Conservation (phyloP, 768 basidiomycete genomes). For the Lactarius deliciosus region DNA sequence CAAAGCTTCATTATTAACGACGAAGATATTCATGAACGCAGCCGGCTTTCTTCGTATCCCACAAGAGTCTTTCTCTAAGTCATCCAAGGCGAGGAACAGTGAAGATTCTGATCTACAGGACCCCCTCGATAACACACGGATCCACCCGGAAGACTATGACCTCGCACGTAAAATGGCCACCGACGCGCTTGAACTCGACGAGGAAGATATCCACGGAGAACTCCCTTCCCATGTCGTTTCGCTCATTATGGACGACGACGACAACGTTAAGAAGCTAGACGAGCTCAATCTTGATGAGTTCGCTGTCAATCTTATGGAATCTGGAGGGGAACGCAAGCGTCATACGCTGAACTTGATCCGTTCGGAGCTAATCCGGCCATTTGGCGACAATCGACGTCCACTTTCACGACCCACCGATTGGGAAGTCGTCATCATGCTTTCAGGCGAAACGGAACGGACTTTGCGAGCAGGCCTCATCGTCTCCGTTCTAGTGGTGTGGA, state of each 20-base stretch:
- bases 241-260: conserved; percentile 78
- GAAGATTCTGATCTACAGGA: conserved; percentile 76
- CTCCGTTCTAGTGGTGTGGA: conserved; percentile 65
- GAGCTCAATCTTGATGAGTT: conserved; percentile 96
- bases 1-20: conserved; percentile 73
- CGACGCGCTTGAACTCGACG: conserved; percentile 95
- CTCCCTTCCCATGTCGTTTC: conserved; percentile 90
- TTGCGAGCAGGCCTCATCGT: conserved; percentile 79
- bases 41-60: conserved; percentile 88
- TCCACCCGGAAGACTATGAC: conserved; percentile 98
- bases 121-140: conserved; percentile 91
- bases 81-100: conserved; percentile 55
- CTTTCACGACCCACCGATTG: conserved; percentile 67
- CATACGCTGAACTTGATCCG: conserved; percentile 88
- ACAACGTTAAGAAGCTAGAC: conserved; percentile 76
- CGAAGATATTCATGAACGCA: conserved; percentile 89
- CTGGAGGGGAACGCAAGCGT: conserved; percentile 82
- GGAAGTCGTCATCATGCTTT: conserved; percentile 93
- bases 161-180: conserved; percentile 98
- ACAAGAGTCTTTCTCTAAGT: conserved; percentile 63
- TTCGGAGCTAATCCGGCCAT: conserved; percentile 79
- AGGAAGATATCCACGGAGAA: conserved; percentile 91
- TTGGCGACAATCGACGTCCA: conserved; percentile 64
- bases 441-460: conserved; percentile 83
- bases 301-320: conserved; percentile 85